Percentiles rank a stretch among this genome's conserved stretches.
Conservation (phyloP, 257 asterid species). For the Scutellaria galericulata region DNA sequence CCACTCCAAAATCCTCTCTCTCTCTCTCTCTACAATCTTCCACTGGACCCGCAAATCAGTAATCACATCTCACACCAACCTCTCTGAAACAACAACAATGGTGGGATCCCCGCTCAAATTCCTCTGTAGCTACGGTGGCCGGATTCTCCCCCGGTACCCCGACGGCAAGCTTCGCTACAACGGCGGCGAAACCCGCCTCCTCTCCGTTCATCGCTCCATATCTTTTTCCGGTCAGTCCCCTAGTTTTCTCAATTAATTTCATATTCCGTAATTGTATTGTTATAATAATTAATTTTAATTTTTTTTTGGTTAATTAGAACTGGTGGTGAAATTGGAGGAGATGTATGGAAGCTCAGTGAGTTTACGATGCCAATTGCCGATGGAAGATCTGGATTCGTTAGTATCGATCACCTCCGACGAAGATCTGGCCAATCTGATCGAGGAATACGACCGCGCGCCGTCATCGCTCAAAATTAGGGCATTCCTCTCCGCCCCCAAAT, state of each 20-base stretch:
- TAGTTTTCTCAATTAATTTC: not conserved
- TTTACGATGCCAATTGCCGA: slow-evolving; percentile 79
- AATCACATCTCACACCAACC: not conserved
- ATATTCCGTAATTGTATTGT: too few relatives aligned
- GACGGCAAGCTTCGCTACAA: slow-evolving; percentile 93
- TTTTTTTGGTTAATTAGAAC: slow-evolving; percentile 47
- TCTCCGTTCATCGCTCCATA: slow-evolving; percentile 74
- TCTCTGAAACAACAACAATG: slow-evolving; percentile 49
- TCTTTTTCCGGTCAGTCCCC: slow-evolving; percentile 62
- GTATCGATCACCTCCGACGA: slow-evolving; percentile 84
- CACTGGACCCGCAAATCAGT: slow-evolving; percentile 27
- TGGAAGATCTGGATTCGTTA: slow-evolving; percentile 81
- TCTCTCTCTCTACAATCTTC: slow-evolving; percentile 8
- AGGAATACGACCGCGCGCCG: slow-evolving; percentile 70
- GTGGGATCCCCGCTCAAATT: slow-evolving; percentile 56
- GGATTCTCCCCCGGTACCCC: slow-evolving; percentile 80
- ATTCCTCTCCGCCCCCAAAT: slow-evolving; percentile 64
- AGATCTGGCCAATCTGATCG: slow-evolving; percentile 74
- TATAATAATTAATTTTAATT: not conserved
- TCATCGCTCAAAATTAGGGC: slow-evolving; percentile 73
- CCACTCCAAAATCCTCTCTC: slow-evolving; percentile 33
- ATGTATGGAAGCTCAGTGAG: slow-evolving; percentile 65
- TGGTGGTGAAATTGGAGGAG: slow-evolving; percentile 65
- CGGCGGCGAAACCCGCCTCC: slow-evolving; percentile 91
- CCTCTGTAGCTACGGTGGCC: slow-evolving; percentile 89